Percentiles rank a stretch among this genome's conserved stretches.
These are phyloP conservation scores for Termitomyces sp. DNA, from an alignment of 768 basidiomycete species.

Conservation along the genomic window DNA sequence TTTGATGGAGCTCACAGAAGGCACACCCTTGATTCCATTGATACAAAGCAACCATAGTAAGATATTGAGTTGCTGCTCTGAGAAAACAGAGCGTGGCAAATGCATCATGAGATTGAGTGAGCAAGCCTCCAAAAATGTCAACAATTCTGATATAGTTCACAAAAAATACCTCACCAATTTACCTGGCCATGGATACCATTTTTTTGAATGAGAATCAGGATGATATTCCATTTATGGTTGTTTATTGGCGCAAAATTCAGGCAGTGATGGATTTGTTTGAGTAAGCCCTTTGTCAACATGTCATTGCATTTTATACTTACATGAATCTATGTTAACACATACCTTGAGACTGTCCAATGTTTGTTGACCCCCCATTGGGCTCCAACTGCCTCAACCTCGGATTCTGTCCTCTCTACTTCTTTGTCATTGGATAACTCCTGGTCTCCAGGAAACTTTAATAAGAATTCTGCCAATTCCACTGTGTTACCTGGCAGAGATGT, in stretches of 20 bases:
- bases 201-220: not conserved
- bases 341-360: too few relatives aligned
- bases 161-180: not conserved
- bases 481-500: not conserved
- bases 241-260: too few relatives aligned
- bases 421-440: not conserved
- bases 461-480: not conserved
- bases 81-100: slow-evolving; percentile 6
- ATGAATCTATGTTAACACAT: not conserved
- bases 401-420: not conserved
- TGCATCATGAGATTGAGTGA: slow-evolving; percentile 4
- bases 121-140: slow-evolving; percentile 2
- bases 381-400: not conserved
- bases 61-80: slow-evolving; percentile 2
- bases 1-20: not conserved
- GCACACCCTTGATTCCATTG: not conserved
- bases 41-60: slow-evolving; percentile 1
- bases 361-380: not conserved
- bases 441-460: not conserved
- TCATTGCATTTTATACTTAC: not conserved
- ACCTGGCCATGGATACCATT: not conserved
- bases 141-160: not conserved
- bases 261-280: too few relatives aligned
- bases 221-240: not conserved
- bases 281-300: too few relatives aligned